Conservation (phyloP, 192 early-diverging fungal species). For the Chytriomyces sp. region DNA sequence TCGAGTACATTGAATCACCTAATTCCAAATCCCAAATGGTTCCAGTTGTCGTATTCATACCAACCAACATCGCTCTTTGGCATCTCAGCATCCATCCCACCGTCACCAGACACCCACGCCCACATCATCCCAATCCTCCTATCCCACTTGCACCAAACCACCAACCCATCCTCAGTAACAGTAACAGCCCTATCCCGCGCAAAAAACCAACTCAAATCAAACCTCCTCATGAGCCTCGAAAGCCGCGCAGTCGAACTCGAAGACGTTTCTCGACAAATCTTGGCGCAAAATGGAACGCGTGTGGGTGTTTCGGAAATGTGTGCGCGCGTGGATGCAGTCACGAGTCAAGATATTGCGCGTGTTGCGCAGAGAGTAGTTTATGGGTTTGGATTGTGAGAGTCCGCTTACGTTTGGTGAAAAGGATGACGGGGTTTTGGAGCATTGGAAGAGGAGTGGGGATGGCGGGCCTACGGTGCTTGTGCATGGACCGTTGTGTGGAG, state of each 20-base stretch:
- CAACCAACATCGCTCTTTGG: slow-evolving; percentile 89
- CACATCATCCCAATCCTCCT: slow-evolving; percentile 81
- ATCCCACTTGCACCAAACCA: slow-evolving; percentile 79
- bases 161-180: slow-evolving; percentile 57
- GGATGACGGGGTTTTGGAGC: slow-evolving; percentile 20
- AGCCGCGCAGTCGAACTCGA: slow-evolving; percentile 92
- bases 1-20: neutral
- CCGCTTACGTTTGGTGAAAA: slow-evolving; percentile 44
- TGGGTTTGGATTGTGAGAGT: slow-evolving; percentile 55
- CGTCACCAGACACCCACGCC: slow-evolving; percentile 69
- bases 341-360: slow-evolving; percentile 72
- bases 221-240: slow-evolving; percentile 93
- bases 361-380: slow-evolving; percentile 73
- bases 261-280: slow-evolving; percentile 88
- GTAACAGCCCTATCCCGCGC: slow-evolving; percentile 77
- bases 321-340: slow-evolving; percentile 77
- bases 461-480: slow-evolving; percentile 47
- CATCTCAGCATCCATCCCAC: slow-evolving; percentile 84
- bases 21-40: neutral
- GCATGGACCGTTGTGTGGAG: slow-evolving; percentile 46
- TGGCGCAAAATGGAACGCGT: slow-evolving; percentile 69
- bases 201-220: slow-evolving; percentile 94
- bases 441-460: slow-evolving; percentile 37
- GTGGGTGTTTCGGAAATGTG: slow-evolving; percentile 79
- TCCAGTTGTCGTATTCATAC: slow-evolving; percentile 72